phyloP scores from a whole-genome alignment of 2,329 filamentous ascomycete species.

The Cladosporium austrohemisphaericum region DNA sequence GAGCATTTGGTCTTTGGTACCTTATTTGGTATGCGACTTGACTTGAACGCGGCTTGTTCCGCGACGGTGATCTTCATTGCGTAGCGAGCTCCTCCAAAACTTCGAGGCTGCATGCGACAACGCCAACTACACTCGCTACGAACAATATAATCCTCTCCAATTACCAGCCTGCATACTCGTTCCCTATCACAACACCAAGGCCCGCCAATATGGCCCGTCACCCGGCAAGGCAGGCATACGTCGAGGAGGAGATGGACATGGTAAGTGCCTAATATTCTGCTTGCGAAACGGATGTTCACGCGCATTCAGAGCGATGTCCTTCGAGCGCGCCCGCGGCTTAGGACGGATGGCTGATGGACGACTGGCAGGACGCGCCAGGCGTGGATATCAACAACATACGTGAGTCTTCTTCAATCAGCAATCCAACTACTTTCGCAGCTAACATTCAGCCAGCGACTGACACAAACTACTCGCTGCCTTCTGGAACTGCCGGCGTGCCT shows the following conservation, averaged over 20 bases:
- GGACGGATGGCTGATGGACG: slow-evolving; percentile 25
- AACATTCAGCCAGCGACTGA: slow-evolving; percentile 55
- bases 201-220: slow-evolving; percentile 57
- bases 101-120: slow-evolving; percentile 11
- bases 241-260: slow-evolving; percentile 65
- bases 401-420: slow-evolving; percentile 44
- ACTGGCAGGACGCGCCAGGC: slow-evolving; percentile 50
- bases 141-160: neutral
- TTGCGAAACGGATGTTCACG: slow-evolving; percentile 31
- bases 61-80: no score
- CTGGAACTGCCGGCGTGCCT: slow-evolving; percentile 60
- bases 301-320: slow-evolving; percentile 23
- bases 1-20: no score
- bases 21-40: no score
- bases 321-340: slow-evolving; percentile 13
- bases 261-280: slow-evolving; percentile 13
- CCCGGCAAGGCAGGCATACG: slow-evolving; percentile 86
- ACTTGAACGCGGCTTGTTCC: no score
- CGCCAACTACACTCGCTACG: neutral
- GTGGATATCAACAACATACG: slow-evolving; percentile 62
- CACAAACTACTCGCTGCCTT: slow-evolving; percentile 76
- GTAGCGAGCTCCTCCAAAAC: neutral
- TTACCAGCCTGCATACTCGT: no score
- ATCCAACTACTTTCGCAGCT: neutral
- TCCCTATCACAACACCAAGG: neutral